Base-by-base conservation (phyloP, 129 eudicot species). In the Daucus carota region DNA sequence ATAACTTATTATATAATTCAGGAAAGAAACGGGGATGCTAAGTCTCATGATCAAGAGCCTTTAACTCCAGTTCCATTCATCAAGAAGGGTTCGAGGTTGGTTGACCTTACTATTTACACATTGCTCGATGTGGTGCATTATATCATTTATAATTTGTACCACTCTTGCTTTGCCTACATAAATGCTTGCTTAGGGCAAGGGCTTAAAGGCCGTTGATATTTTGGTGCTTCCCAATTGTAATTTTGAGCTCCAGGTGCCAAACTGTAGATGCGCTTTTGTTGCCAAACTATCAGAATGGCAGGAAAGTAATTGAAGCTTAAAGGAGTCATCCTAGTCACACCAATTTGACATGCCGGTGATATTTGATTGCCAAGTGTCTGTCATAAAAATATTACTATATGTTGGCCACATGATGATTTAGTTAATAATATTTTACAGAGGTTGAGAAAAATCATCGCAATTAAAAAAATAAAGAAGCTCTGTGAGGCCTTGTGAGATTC, bases 21-120 rank as follows among this genome's bases (percentile, higher is more conserved):
- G 99, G 99, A 95, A 79, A 91, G 92, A 84, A 95, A 85, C 80
- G 92, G 87, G 80, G 97, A 95, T 77, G 79, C 52, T 44, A 95
- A 88, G 85, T 74, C 84, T 78, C 95, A 85, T 76, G 97, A 95
- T 62, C 62, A 70, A 68, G 99, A 95, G 81, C 92, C 94, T 81
- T 88, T 89, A 72, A 86, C 93, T 79, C 99, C 93, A 22, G 82
- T 80, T 72, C 80, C 96, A 74, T 81, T 87, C 68, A 28, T 85
- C 47, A 94, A 88, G 77, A 78, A 85, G 88, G 79, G 84, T 47
- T 89, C 96, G 72, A 89, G 99, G 99, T 95, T 47, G 63, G 87
- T 80, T 40, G 32, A 77, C 32, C 60, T 40, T 44, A 43, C 71
- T n/a, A 36, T 80, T 45, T 1, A 20, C 45, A 66, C 72, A 43